These are phyloP conservation scores for Chenopodium quinoa DNA, from an alignment of 148 eudicot species.

Conservation along the genomic window DNA sequence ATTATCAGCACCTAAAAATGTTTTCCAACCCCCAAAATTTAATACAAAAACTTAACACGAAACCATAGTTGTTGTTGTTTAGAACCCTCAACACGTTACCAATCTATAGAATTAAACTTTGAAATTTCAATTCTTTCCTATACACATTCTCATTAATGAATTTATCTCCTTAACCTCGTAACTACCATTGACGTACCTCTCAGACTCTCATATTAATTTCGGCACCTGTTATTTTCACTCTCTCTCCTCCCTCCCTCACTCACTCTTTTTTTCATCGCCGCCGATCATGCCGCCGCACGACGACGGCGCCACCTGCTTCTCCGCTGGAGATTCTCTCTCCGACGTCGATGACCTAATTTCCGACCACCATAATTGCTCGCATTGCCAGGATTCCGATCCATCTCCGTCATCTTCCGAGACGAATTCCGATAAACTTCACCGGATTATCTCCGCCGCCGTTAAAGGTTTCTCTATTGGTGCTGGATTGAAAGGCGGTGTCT, in stretches of 20 bases:
- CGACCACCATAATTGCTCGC: slow-evolving; percentile 32
- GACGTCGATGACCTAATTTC: neutral
- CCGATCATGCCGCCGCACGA: slow-evolving; percentile 10
- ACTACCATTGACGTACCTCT: neutral
- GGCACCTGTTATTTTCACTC: neutral
- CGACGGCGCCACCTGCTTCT: slow-evolving; percentile 2
- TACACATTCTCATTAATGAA: no score
- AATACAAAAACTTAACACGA: neutral
- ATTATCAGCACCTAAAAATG: no score
- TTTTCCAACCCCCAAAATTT: no score
- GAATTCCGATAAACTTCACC: slow-evolving; percentile 45
- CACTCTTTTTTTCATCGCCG: neutral
- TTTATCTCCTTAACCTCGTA: neutral
- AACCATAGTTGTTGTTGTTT: neutral
- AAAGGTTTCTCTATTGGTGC: slow-evolving; percentile 93
- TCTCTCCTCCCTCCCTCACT: neutral
- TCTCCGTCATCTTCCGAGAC: slow-evolving; percentile 61
- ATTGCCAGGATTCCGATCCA: slow-evolving; percentile 39
- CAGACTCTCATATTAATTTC: neutral
- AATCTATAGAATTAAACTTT: neutral
- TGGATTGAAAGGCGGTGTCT: slow-evolving; percentile 86
- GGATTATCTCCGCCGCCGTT: slow-evolving; percentile 54
- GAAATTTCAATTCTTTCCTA: no score
- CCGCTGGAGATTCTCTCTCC: neutral
- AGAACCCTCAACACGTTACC: neutral